A percentile compares a stretch with the other conserved stretches of the same genome.
Evolutionary conservation across 2,329 filamentous ascomycete species (phyloP).

Genomic region (Epichloe gansuensis): DNA sequence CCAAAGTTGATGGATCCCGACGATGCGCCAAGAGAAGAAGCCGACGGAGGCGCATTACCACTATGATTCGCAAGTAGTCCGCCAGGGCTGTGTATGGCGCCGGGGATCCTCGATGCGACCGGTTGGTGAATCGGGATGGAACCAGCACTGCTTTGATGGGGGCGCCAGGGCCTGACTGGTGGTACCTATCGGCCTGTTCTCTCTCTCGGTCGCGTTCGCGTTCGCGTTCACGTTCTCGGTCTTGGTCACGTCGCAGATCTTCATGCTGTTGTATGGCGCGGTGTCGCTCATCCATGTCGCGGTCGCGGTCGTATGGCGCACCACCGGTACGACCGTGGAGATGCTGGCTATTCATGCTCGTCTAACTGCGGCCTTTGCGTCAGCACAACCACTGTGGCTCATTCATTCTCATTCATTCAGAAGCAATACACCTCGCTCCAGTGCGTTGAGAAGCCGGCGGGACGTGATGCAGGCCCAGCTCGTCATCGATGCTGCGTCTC

Average conservation of each 20-base stretch:
- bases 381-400: slow-evolving; percentile 6
- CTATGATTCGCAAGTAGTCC: slow-evolving; percentile 70
- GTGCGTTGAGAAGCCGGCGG: background rate
- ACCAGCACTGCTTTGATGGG: slow-evolving; percentile 74
- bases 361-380: slow-evolving; percentile 7
- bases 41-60: slow-evolving; percentile 37
- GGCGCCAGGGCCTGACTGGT: slow-evolving; percentile 37
- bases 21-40: slow-evolving; percentile 40
- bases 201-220: slow-evolving; percentile 38
- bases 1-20: slow-evolving; percentile 41
- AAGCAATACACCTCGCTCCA: no score
- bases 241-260: slow-evolving; percentile 35
- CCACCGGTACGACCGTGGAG: slow-evolving; percentile 28
- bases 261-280: slow-evolving; percentile 35
- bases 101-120: slow-evolving; percentile 68
- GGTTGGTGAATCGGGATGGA: slow-evolving; percentile 91
- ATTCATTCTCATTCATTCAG: slow-evolving; percentile 5
- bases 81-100: slow-evolving; percentile 83
- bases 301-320: slow-evolving; percentile 35
- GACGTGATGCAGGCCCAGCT: background rate
- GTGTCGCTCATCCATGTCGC: slow-evolving; percentile 36
- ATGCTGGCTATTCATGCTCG: slow-evolving; percentile 35
- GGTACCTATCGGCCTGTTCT: slow-evolving; percentile 49
- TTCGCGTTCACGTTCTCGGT: slow-evolving; percentile 51
- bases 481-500: background rate